A percentile compares a stretch with the other conserved stretches of the same genome.
Evolutionary conservation across 495 filamentous ascomycete species (phyloP).

Genomic region (Symbiotaphrina buchneri): DNA sequence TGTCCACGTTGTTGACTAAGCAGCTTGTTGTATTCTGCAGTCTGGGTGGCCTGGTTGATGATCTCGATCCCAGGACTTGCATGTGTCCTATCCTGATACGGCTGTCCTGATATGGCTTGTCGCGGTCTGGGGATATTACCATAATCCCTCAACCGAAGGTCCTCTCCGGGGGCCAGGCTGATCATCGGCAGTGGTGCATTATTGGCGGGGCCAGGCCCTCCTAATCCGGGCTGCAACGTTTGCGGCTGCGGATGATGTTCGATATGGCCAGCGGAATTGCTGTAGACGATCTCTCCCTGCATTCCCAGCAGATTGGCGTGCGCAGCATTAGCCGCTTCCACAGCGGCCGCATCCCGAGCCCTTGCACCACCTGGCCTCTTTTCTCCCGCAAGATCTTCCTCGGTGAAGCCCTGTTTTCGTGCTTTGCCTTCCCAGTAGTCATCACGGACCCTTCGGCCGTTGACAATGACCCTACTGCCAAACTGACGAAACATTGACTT

Average conservation of each 20-base stretch:
- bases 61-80: conserved; percentile 64
- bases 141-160: conserved; percentile 60
- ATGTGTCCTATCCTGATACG: conserved; percentile 75
- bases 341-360: conserved; percentile 59
- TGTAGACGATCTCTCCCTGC: conserved; percentile 62
- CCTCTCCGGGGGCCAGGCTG: conserved; percentile 53
- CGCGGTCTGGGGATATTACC: conserved; percentile 63
- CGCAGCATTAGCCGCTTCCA: conserved; percentile 19
- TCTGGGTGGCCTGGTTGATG: conserved; percentile 65
- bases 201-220: conserved; percentile 34
- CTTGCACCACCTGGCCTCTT: conserved; percentile 87
- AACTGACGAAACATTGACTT: conserved; percentile 99
- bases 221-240: conserved; percentile 47
- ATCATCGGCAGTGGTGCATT: conserved; percentile 66
- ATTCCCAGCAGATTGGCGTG: conserved; percentile 34
- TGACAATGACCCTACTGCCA: conserved; percentile 79
- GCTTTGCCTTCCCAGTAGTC: conserved; percentile 99
- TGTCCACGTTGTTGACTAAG: conserved; percentile 52
- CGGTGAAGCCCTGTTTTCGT: conserved; percentile 91
- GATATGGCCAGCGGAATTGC: conserved; percentile 27
- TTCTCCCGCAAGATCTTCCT: conserved; percentile 88
- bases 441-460: conserved; percentile 78
- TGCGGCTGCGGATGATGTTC: conserved; percentile 43
- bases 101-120: conserved; percentile 71
- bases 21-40: conserved; percentile 74